phyloP scores from a whole-genome alignment of 129 eudicot genomes.

The Gnaphalium uliginosum region DNA sequence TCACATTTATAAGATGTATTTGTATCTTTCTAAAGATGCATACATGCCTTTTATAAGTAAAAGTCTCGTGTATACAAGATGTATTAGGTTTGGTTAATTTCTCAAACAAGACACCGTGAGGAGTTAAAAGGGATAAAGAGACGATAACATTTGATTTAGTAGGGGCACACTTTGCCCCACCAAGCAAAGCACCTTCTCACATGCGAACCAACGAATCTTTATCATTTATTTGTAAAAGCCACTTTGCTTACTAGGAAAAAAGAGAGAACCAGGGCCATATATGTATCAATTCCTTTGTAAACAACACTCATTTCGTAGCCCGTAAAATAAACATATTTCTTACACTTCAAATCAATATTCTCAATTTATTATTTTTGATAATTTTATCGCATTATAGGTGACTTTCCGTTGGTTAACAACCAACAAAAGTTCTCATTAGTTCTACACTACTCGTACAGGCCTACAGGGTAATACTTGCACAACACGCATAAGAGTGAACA shows the following conservation, averaged over 20 bases:
- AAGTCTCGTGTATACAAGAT: too few species aligned
- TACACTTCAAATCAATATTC: not conserved
- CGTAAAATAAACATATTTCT: not conserved
- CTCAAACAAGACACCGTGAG: not conserved
- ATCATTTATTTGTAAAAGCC: slow-evolving; percentile 28
- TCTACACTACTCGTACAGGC: too few species aligned
- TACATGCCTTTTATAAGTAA: too few species aligned
- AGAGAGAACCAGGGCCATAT: slow-evolving; percentile 19
- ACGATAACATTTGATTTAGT: not conserved
- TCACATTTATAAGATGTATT: too few species aligned
- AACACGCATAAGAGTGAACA: too few species aligned
- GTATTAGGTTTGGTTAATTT: not conserved
- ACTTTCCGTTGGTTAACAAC: too few species aligned
- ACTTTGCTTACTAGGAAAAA: slow-evolving; percentile 23
- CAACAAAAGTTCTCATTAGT: too few species aligned
- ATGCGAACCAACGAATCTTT: slow-evolving; percentile 31
- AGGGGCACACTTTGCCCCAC: slow-evolving; percentile 26
- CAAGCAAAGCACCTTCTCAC: slow-evolving; percentile 36
- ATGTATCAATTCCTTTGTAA: slow-evolving; percentile 2
- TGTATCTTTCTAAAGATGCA: too few species aligned
- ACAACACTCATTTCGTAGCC: slow-evolving; percentile 17
- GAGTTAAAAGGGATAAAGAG: slow-evolving; percentile 28
- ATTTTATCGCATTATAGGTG: too few species aligned
- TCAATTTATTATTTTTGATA: too few species aligned
- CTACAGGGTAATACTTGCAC: too few species aligned